Percentiles rank a stretch among this genome's conserved stretches.
These are phyloP conservation scores for Circinella umbellata DNA, from an alignment of 371 early-diverging fungal species.

Conservation along the genomic window DNA sequence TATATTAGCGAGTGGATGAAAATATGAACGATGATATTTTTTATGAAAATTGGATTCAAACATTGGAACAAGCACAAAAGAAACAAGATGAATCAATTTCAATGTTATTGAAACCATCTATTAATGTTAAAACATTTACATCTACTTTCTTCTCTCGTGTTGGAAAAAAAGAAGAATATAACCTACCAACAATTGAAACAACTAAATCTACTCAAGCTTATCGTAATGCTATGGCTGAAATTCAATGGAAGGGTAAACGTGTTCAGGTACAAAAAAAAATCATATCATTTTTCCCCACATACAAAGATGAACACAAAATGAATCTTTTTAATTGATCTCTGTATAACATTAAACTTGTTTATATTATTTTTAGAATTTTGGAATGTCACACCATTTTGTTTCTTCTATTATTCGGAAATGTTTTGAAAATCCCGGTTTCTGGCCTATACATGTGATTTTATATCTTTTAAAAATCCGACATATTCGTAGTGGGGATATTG, in stretches of 20 bases:
- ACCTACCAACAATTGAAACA: background rate
- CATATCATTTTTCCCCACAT: too few relatives aligned
- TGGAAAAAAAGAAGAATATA: background rate
- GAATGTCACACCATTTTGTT: constrained; percentile 59
- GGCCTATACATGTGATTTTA: constrained; percentile 57
- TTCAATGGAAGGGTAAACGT: background rate
- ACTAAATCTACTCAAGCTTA: background rate
- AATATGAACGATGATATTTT: constrained; percentile 17
- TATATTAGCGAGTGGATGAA: background rate
- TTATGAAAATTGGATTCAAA: constrained; percentile 36
- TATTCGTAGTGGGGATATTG: constrained; percentile 52
- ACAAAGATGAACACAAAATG: background rate
- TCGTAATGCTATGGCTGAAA: background rate
- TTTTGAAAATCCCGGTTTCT: constrained; percentile 44
- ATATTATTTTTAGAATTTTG: constrained; percentile 19
- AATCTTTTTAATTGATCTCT: background rate
- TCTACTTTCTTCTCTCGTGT: constrained; percentile 27
- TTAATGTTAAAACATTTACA: constrained; percentile 35
- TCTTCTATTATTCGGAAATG: constrained; percentile 29
- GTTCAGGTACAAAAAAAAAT: constrained; percentile 3
- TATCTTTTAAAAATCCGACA: constrained; percentile 55
- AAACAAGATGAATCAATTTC: constrained; percentile 24
- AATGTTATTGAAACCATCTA: constrained; percentile 22
- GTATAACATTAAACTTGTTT: too few relatives aligned
- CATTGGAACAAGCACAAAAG: constrained; percentile 32